Evolutionary conservation across 2,329 filamentous ascomycete genomes (phyloP).

Genomic region (Fusarium tjaetaba): DNA sequence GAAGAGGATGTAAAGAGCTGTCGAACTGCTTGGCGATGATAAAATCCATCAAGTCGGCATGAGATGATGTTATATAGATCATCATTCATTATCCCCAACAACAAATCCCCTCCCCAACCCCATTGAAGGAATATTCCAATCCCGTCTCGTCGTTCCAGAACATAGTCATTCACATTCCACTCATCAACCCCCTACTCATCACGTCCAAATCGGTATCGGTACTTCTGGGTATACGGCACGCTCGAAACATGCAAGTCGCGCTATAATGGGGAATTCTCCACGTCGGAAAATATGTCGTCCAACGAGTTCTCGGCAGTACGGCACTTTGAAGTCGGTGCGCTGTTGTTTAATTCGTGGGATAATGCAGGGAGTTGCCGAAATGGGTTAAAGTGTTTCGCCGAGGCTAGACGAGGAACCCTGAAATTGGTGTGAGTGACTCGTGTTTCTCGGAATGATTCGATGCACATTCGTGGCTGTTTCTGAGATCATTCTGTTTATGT

Average conservation of each 20-base stretch:
- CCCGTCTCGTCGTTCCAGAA: not conserved
- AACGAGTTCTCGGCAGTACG: not conserved
- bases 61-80: not conserved
- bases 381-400: not conserved
- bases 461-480: not conserved
- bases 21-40: accelerated
- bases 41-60: accelerated
- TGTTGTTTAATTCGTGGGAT: not conserved
- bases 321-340: not conserved
- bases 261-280: not conserved
- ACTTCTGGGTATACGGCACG: not conserved
- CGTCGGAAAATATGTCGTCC: not conserved
- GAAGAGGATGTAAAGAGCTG: accelerated
- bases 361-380: not conserved
- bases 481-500: not conserved
- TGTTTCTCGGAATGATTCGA: not conserved
- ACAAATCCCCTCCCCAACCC: accelerated
- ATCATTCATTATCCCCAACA: too few species aligned
- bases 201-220: not conserved
- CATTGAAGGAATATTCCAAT: not conserved
- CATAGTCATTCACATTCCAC: not conserved
- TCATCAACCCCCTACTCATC: not conserved
- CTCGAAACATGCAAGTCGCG: not conserved
- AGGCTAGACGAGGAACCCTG: not conserved
- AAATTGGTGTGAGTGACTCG: not conserved